Percentiles rank a stretch among this genome's conserved stretches.
These are phyloP conservation scores for Paulownia fortunei DNA, from an alignment of 257 asterid species.

Conservation along the genomic window DNA sequence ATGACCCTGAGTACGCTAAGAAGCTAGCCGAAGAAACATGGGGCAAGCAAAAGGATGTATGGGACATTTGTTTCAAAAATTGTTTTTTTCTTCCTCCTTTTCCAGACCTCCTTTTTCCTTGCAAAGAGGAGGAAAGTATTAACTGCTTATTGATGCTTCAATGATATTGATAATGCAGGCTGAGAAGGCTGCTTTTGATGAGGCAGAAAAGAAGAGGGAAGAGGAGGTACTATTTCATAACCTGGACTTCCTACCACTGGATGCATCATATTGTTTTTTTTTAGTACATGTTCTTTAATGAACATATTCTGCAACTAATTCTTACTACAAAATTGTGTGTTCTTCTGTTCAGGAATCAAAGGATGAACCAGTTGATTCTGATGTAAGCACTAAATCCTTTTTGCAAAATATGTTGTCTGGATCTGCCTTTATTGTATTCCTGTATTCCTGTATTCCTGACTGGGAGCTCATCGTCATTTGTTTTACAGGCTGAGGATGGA, in stretches of 20 bases:
- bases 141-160: slow-evolving; percentile 8
- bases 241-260: background rate
- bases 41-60: slow-evolving; percentile 94
- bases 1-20: slow-evolving; percentile 86
- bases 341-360: slow-evolving; percentile 44
- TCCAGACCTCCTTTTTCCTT: background rate
- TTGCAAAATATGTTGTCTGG: background rate
- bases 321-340: background rate
- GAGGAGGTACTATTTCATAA: slow-evolving; percentile 60
- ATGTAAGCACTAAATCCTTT: slow-evolving; percentile 39
- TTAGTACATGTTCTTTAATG: background rate
- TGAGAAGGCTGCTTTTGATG: slow-evolving; percentile 90
- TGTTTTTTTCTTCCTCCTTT: background rate
- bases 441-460: slow-evolving; percentile 11
- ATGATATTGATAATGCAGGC: slow-evolving; percentile 52
- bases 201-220: slow-evolving; percentile 81
- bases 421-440: background rate
- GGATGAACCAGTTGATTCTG: slow-evolving; percentile 65
- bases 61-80: slow-evolving; percentile 22
- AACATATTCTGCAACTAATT: background rate
- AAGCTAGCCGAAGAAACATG: slow-evolving; percentile 86
- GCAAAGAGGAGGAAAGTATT: background rate
- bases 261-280: background rate
- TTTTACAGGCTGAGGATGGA: slow-evolving; percentile 75
- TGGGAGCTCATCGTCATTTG: background rate